phyloP scores from a whole-genome alignment of 805 yeast genomes.

The Yueomyces sinensis region DNA sequence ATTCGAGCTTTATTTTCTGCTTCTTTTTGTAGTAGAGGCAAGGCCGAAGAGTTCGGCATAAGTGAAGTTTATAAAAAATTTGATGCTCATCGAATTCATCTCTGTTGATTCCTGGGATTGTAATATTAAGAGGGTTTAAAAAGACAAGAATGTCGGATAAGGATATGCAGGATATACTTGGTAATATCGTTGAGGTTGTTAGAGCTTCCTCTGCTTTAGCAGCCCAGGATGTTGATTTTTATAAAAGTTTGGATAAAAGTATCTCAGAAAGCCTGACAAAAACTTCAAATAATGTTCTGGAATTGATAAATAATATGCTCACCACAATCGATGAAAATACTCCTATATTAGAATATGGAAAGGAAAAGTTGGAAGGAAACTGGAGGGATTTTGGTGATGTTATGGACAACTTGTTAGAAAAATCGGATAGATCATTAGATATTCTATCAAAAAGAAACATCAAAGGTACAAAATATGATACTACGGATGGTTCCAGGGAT shows the following conservation, averaged over 20 bases:
- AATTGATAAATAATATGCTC: slow-evolving; percentile 34
- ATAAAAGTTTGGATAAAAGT: slow-evolving; percentile 43
- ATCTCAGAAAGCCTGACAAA: slow-evolving; percentile 29
- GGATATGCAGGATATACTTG: slow-evolving; percentile 2
- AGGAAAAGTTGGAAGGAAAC: slow-evolving; percentile 31
- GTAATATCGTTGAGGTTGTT: slow-evolving; percentile 29
- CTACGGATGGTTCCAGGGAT: slow-evolving; percentile 28
- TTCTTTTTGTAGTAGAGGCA: too few relatives aligned
- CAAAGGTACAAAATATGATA: slow-evolving; percentile 8
- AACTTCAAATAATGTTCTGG: slow-evolving; percentile 31
- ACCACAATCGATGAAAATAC: slow-evolving; percentile 25
- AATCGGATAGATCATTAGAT: slow-evolving; percentile 58
- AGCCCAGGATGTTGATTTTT: slow-evolving; percentile 71
- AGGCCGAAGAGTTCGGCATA: too few relatives aligned
- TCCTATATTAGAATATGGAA: slow-evolving; percentile 21
- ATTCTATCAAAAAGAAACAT: slow-evolving; percentile 12
- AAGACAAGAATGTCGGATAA: neutral
- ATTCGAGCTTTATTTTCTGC: too few relatives aligned
- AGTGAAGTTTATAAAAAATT: too few relatives aligned
- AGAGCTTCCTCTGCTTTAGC: slow-evolving; percentile 59
- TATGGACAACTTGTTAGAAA: slow-evolving; percentile 64
- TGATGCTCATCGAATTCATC: too few relatives aligned
- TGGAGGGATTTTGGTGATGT: slow-evolving; percentile 55
- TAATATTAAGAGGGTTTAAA: too few relatives aligned
- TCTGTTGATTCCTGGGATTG: too few relatives aligned